Evolutionary conservation across 2,329 filamentous ascomycete species (phyloP).

Genomic region (Cadophora sp.): DNA sequence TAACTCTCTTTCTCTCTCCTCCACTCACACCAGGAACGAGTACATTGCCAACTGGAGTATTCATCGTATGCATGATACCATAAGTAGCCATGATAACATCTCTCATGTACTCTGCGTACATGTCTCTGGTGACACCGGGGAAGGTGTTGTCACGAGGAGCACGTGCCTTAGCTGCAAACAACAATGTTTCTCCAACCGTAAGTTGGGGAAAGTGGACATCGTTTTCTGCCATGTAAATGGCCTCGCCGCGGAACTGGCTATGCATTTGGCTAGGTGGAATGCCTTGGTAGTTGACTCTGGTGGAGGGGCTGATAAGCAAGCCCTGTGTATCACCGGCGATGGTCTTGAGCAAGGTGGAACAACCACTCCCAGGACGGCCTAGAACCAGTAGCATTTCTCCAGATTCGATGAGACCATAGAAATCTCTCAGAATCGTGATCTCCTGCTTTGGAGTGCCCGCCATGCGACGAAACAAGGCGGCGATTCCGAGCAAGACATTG

Average conservation of each 20-base stretch:
- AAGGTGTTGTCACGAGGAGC: slow-evolving; percentile 63
- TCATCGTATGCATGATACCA: slow-evolving; percentile 72
- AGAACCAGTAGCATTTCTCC: slow-evolving; percentile 73
- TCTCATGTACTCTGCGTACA: slow-evolving; percentile 50
- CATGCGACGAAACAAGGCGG: slow-evolving; percentile 53
- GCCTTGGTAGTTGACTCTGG: slow-evolving; percentile 67
- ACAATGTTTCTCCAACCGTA: slow-evolving; percentile 75
- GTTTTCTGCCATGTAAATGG: slow-evolving; percentile 77
- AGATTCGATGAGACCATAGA: slow-evolving; percentile 66
- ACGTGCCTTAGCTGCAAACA: slow-evolving; percentile 72
- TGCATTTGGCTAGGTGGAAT: slow-evolving; percentile 59
- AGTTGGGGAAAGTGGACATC: slow-evolving; percentile 74
- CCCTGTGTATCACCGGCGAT: slow-evolving; percentile 61
- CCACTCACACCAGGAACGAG: slow-evolving; percentile 71
- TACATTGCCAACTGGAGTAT: slow-evolving; percentile 76
- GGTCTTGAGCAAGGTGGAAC: slow-evolving; percentile 67
- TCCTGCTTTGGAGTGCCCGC: slow-evolving; percentile 60
- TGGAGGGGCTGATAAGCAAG: slow-evolving; percentile 56
- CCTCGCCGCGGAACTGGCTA: slow-evolving; percentile 61
- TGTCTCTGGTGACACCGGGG: slow-evolving; percentile 48
- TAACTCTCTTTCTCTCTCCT: slow-evolving; percentile 78
- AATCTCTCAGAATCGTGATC: slow-evolving; percentile 60
- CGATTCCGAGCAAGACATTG: slow-evolving; percentile 53
- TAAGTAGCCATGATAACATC: slow-evolving; percentile 73
- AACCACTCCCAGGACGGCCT: slow-evolving; percentile 66